These are phyloP conservation scores for Dichomitus squalens DNA, from an alignment of 1,284 basidiomycete genomes.

Conservation along the genomic window DNA sequence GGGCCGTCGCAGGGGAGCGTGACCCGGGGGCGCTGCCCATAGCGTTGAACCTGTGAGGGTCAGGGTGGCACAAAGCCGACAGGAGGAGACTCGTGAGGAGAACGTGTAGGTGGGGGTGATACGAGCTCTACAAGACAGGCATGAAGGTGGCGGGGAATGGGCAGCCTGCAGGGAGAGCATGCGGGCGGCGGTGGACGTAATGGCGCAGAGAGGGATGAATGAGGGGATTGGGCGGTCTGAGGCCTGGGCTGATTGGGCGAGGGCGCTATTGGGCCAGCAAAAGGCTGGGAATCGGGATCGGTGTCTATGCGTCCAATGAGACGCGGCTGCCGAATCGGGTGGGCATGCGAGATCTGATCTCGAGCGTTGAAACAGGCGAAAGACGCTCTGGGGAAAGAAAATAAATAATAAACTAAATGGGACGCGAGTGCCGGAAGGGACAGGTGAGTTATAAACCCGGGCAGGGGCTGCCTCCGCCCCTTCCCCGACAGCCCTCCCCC, in stretches of 20 bases:
- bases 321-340: constrained; percentile 22
- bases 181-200: constrained; percentile 19
- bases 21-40: constrained; percentile 4
- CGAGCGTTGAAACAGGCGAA: constrained; percentile 12
- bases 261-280: constrained; percentile 24
- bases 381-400: constrained; percentile 7
- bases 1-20: constrained; percentile 1
- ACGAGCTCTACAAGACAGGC: not conserved
- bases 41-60: not conserved
- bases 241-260: constrained; percentile 23
- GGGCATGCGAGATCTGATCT: constrained; percentile 12
- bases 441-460: constrained; percentile 23
- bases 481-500: constrained; percentile 25
- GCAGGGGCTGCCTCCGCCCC: constrained; percentile 19
- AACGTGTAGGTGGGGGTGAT: not conserved
- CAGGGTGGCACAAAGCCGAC: not conserved
- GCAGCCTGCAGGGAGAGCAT: constrained; percentile 5
- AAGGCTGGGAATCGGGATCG: constrained; percentile 25
- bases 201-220: constrained; percentile 12
- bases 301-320: constrained; percentile 26
- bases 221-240: constrained; percentile 17
- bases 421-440: constrained; percentile 12
- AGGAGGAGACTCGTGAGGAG: not conserved
- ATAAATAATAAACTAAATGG: constrained; percentile 20
- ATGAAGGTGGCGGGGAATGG: constrained; percentile 8